These are phyloP conservation scores for Lavandula angustifolia DNA, from an alignment of 257 asterid genomes.

Conservation along the genomic window DNA sequence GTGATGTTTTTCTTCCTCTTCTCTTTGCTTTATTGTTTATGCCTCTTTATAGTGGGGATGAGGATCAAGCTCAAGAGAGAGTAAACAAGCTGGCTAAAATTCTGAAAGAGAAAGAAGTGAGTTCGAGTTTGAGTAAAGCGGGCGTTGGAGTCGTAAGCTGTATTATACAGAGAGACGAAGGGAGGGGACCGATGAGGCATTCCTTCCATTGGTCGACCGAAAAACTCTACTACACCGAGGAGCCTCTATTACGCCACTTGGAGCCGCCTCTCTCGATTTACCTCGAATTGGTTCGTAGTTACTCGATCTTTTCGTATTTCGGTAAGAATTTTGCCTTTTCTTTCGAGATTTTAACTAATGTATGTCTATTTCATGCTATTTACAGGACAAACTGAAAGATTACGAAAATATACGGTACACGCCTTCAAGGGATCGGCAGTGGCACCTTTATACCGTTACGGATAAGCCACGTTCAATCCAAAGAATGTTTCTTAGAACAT, in stretches of 20 bases:
- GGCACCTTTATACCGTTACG: slow-evolving; percentile 91
- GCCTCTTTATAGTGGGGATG: slow-evolving; percentile 76
- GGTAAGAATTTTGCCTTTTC: background rate
- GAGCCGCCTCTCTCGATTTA: slow-evolving; percentile 98
- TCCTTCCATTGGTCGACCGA: slow-evolving; percentile 89
- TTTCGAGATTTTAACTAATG: background rate
- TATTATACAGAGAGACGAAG: slow-evolving; percentile 97
- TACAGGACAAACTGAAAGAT: slow-evolving; percentile 89
- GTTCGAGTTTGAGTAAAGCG: slow-evolving; percentile 80
- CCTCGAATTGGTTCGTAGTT: slow-evolving; percentile 82
- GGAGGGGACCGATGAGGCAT: slow-evolving; percentile 98
- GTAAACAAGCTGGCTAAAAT: slow-evolving; percentile 84
- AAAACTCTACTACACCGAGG: slow-evolving; percentile 74
- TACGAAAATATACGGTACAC: slow-evolving; percentile 78
- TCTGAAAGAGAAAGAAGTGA: slow-evolving; percentile 80
- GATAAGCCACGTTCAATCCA: slow-evolving; percentile 72
- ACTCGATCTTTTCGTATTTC: slow-evolving; percentile 8
- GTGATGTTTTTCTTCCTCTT: slow-evolving; percentile 3
- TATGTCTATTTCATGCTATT: slow-evolving; percentile 20
- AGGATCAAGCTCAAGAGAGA: slow-evolving; percentile 99
- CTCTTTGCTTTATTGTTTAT: slow-evolving; percentile 23
- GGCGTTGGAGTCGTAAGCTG: slow-evolving; percentile 91
- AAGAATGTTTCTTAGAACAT: slow-evolving; percentile 92
- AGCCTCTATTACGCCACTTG: slow-evolving; percentile 88
- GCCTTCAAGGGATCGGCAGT: slow-evolving; percentile 96